A percentile compares a stretch with the other conserved stretches of the same genome.
Evolutionary conservation across 1,139 yeast species (phyloP).

Genomic region (Debaryomyces sp.): DNA sequence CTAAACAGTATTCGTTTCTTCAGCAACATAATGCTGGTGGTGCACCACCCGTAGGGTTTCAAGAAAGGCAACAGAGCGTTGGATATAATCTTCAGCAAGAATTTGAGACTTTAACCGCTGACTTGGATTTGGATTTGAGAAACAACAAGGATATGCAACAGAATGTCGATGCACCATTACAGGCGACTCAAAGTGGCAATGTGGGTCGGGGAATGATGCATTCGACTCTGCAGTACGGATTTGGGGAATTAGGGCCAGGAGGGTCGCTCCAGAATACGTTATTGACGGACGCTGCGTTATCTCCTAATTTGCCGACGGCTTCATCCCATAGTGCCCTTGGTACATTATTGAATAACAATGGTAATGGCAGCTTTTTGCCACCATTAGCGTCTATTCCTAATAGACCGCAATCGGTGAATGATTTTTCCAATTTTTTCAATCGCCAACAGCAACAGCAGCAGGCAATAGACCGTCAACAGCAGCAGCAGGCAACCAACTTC

Average conservation of each 20-base stretch:
- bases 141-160: constrained; percentile 17
- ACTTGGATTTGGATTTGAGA: constrained; percentile 48
- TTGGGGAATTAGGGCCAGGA: constrained; percentile 11
- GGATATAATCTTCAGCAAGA: constrained; percentile 50
- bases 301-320: constrained; percentile 13
- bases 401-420: constrained; percentile 50
- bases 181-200: constrained; percentile 1
- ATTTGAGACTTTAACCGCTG: constrained; percentile 49
- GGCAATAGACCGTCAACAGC: constrained; percentile 15
- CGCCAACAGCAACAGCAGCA: constrained; percentile 23
- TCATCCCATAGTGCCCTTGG: constrained; percentile 6
- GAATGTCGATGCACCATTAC: constrained; percentile 9
- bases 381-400: constrained; percentile 35
- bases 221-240: constrained; percentile 25
- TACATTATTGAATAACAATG: constrained; percentile 13
- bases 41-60: constrained; percentile 13
- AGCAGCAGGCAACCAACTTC: constrained; percentile 25
- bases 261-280: constrained; percentile 15
- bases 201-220: constrained; percentile 24
- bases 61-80: constrained; percentile 44
- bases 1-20: constrained; percentile 9
- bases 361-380: constrained; percentile 18
- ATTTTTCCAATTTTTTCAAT: constrained; percentile 35
- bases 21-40: constrained; percentile 2
- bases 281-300: constrained; percentile 24